Base-by-base conservation (phyloP, 2,329 filamentous ascomycete species). In the Ambrosiella beaveri region DNA sequence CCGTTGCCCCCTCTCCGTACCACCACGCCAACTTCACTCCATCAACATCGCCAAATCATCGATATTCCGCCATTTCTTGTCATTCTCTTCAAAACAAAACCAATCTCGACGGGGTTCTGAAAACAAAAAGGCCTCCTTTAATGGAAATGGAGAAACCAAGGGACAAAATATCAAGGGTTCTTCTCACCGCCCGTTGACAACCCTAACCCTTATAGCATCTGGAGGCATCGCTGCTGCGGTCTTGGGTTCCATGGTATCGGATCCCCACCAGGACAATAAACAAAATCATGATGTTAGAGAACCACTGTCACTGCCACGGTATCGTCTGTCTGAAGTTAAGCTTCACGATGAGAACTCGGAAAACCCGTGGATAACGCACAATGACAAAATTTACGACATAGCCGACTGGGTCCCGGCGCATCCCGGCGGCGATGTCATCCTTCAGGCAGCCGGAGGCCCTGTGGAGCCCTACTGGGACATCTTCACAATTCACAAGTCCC, bases 401-500 rank as follows among this genome's bases (percentile, higher is more conserved):
- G 85, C 82, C 0, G 79, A 84, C 55, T 86, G 82, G 80, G 70
- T 85, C 19, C 70, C 73, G 1, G 79, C 75, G 0, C 82, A 86
- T 64, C 82, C 82, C 0, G 82, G 82, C 2, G 82, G 82, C 47
- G 78, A 84, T 56, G 80, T 86, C 12, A 86, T 86, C 60, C 71
- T 85, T 7, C 75, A 78, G 37, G 82, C 82, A 1, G 81, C 80
- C 1, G 82, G 82, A 2, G 76, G 78, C 41, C 77, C 75, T 57
- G 77, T 86, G 54, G 82, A 86, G 56, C 76, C 78, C 0, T 85
- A 84, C 68, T 86, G 82, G 82, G 73, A 84, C 60, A 83, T 86
- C 57, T 86, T 86, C 65, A 73, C 75, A 52, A 85, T 85, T 60
- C 82, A 86, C 70, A 81, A 85, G 65, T 74, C 76, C 15, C 72